These are phyloP conservation scores for Excoecaria cochinchinensis DNA, from an alignment of 345 rosid species.

Conservation along the genomic window DNA sequence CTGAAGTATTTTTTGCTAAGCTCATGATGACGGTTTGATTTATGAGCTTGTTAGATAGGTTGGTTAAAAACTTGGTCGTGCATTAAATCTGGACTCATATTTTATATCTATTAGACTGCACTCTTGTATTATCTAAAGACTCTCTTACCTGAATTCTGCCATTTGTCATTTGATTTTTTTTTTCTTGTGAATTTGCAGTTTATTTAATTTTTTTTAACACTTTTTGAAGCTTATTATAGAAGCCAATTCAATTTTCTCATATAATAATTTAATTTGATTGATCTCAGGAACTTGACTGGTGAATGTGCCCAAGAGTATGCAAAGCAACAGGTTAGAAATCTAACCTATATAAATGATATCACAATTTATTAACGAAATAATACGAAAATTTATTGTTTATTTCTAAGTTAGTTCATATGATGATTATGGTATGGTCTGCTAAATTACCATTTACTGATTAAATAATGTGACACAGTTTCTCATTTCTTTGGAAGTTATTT, in stretches of 20 bases:
- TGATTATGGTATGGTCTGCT: not conserved
- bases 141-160: not conserved
- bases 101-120: too few species aligned
- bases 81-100: not conserved
- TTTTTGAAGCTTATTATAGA: not conserved
- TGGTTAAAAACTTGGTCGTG: not conserved
- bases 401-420: not conserved
- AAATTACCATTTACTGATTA: not conserved
- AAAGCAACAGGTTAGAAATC: constrained; percentile 61
- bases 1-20: not conserved
- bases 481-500: not conserved
- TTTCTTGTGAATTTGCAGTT: not conserved
- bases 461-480: not conserved
- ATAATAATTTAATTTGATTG: constrained; percentile 6
- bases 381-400: too few species aligned
- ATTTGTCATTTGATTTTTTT: not conserved
- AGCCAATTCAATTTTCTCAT: not conserved
- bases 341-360: not conserved
- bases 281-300: constrained; percentile 76
- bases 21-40: not conserved
- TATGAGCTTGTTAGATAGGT: not conserved
- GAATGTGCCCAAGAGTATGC: constrained; percentile 80
- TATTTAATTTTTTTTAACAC: not conserved
- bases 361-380: not conserved
- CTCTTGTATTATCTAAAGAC: not conserved